These are phyloP conservation scores for Tolypocladium tropicale DNA, from an alignment of 2,329 filamentous ascomycete species.

Conservation along the genomic window DNA sequence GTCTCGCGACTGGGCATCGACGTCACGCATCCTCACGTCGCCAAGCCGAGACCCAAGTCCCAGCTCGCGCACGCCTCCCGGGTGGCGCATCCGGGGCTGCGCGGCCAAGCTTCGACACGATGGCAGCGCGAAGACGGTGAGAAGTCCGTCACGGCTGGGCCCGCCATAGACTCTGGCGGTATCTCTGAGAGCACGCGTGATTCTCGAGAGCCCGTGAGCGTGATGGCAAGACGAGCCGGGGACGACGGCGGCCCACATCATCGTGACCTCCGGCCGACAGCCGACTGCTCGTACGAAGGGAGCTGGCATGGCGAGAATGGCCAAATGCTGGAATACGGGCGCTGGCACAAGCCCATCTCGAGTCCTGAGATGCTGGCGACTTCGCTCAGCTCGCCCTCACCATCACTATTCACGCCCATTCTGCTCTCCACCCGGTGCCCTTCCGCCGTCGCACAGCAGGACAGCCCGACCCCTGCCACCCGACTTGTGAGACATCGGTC, in stretches of 20 bases:
- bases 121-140: not conserved
- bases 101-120: not conserved
- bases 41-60: not conserved
- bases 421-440: not conserved
- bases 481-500: not conserved
- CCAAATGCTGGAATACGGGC: not conserved
- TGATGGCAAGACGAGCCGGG: not conserved
- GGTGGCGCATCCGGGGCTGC: not conserved
- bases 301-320: not conserved
- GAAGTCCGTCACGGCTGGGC: not conserved
- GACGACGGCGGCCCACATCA: not conserved
- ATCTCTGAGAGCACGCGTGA: not conserved
- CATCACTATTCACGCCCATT: not conserved
- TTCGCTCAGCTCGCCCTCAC: not conserved
- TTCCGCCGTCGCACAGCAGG: not conserved
- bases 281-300: not conserved
- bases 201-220: not conserved
- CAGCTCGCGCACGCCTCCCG: not conserved
- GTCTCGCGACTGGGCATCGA: not conserved
- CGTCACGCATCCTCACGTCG: not conserved
- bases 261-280: not conserved
- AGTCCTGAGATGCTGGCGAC: not conserved
- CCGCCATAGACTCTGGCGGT: not conserved
- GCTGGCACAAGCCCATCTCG: not conserved
- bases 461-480: not conserved